Conservation (phyloP, 306 rosid species). For the Arachis hypogaea region DNA sequence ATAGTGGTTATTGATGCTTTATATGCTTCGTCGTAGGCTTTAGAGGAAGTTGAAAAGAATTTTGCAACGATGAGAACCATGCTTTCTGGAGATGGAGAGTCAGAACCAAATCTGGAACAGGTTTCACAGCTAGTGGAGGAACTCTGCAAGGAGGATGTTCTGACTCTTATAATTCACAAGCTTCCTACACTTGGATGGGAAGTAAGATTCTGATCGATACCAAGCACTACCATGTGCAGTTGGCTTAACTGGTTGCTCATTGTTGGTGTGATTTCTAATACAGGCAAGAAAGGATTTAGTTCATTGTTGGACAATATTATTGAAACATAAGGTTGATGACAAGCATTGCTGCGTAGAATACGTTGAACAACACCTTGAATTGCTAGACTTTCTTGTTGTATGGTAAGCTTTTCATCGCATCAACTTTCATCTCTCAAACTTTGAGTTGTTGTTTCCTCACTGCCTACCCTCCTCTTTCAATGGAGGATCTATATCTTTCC, state of each 20-base stretch:
- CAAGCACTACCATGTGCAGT: constrained; percentile 15
- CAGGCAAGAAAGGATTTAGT: constrained; percentile 97
- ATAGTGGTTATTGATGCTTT: constrained; percentile 33
- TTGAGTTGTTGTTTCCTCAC: neutral
- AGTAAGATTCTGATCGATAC: constrained; percentile 61
- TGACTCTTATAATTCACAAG: constrained; percentile 78
- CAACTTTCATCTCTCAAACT: constrained; percentile 2
- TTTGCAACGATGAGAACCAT: constrained; percentile 75
- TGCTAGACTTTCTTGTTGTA: constrained; percentile 85
- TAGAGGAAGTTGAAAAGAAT: constrained; percentile 96
- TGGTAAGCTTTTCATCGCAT: constrained; percentile 59
- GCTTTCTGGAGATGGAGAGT: constrained; percentile 89
- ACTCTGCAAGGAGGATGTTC: constrained; percentile 82
- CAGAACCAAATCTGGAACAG: constrained; percentile 82
- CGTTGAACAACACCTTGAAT: constrained; percentile 74
- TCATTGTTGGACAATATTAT: constrained; percentile 79
- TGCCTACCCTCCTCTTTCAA: constrained; percentile 10
- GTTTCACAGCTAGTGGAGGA: constrained; percentile 75
- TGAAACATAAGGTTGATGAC: constrained; percentile 83
- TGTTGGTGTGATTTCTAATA: constrained; percentile 47
- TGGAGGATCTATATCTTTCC: neutral
- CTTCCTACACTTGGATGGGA: constrained; percentile 90
- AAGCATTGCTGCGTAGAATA: constrained; percentile 69
- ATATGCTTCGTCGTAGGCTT: constrained; percentile 57
- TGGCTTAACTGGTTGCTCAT: constrained; percentile 38